Evolutionary conservation across 768 basidiomycete species (phyloP), one percentile per base, ranked within the genome.

Genomic region (Kwoniella dendrophila): DNA sequence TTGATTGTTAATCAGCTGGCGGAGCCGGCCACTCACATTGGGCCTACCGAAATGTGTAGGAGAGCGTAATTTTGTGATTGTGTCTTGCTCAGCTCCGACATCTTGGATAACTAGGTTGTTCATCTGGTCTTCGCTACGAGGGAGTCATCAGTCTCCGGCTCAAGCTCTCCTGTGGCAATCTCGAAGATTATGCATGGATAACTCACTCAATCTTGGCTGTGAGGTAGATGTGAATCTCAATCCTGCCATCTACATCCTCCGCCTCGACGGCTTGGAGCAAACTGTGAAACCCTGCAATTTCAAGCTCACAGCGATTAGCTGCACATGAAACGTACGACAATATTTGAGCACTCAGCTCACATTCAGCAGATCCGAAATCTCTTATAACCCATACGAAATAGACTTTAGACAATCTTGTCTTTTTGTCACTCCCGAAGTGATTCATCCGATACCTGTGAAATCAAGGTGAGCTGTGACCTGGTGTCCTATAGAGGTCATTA

Each of bases 21-120:
- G 44, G 84, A 83, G 66, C 88, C 87, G 89, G 87, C 89, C 4
- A 59, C 70, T 33, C 55, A 73, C 66, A 78, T 94, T 92, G 16
- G 92, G 92, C 61, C 92, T 81, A 43, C 93, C 90, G 73, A 89
- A 94, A 80, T 95, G 92, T 10, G 94, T 97, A 0, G 94, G 94
- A 0, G 94, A 88, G 22, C 92, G 85, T 11, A 96, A 82, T 1
- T 87, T 84, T 3, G 93, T 95, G 75, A 97, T 89, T 2, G 92
- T 88, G 70, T 97, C 94, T 80, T 87, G 88, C 64, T 95, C 90
- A 1, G 90, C 89, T 53, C 94, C 94, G 36, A 96, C 92, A 69
- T 95, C 92, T 72, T 92, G 89, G 6, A 89, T 90, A 56, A 93
- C 84, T 77, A 96, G 94, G 75, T 95, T 96, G 80, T 87, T 90